Conservation (phyloP, 2,329 filamentous ascomycete genomes). For the Neonectria faginata region DNA sequence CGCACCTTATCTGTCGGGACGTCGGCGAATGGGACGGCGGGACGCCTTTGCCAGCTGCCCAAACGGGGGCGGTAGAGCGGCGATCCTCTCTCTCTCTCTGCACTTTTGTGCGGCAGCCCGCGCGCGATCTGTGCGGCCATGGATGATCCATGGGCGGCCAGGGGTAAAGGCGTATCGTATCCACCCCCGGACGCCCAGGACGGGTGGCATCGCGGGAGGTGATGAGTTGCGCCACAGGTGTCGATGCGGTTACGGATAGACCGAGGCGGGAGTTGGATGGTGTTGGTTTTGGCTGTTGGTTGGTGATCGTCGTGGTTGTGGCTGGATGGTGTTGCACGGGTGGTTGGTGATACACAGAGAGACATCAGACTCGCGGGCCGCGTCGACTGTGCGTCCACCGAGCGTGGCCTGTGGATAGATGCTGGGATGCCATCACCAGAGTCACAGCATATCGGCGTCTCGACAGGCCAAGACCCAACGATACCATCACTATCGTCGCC, state of each 20-base stretch:
- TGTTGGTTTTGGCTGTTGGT: too few species aligned
- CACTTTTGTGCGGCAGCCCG: slow-evolving; percentile 7
- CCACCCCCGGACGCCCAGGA: slow-evolving; percentile 12
- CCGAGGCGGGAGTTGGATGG: too few species aligned
- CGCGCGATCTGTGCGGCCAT: slow-evolving; percentile 3
- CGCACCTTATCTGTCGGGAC: slow-evolving; percentile 18
- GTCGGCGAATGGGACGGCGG: background rate
- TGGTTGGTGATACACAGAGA: background rate
- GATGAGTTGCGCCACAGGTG: background rate
- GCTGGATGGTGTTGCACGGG: too few species aligned
- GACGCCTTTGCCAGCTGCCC: slow-evolving; percentile 20
- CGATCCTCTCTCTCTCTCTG: slow-evolving; percentile 15
- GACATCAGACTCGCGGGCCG: background rate
- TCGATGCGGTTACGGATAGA: background rate
- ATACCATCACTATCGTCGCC: background rate
- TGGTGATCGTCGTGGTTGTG: background rate
- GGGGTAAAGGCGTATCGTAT: background rate
- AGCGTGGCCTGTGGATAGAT: too few species aligned
- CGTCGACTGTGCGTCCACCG: too few species aligned
- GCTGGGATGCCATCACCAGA: too few species aligned
- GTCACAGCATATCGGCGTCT: too few species aligned
- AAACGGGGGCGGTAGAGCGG: slow-evolving; percentile 11
- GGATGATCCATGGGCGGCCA: background rate
- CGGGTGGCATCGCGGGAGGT: slow-evolving; percentile 19
- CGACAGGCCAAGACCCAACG: too few species aligned